Evolutionary conservation across 352 stramenopile genomes (phyloP), one percentile per base, ranked within the genome.

Genomic region (Globisporangium radiosum): DNA sequence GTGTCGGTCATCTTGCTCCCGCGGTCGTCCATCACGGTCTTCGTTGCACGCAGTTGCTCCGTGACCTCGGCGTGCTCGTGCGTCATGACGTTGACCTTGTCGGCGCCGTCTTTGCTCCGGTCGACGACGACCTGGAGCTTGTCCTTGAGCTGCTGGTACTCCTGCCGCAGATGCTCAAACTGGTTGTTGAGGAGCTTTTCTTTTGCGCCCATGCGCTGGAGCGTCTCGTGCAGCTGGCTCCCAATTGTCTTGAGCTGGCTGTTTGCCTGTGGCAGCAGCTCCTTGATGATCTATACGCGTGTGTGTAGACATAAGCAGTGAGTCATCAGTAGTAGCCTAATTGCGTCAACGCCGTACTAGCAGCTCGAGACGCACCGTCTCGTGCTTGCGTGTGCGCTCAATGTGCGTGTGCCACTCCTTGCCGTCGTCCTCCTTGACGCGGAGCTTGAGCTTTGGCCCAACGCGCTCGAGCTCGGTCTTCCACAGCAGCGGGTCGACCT

Each of bases 1-100:
- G 85, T 94, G 65, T 94, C 81, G 8, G 82, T 94, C 85, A 94
- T 92, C 66, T 90, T 94, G 65, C 73, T 85, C 17, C 82, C 82
- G 9, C 81, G 82, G 39, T 85, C 78, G 67, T 92, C 85, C 78
- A 92, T 90, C 42, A 86, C 68, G 42, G 59, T 72, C 66, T 92
- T 94, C 48, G 76, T 86, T 52, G 88, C 76, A 33, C 82, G 80
- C 37, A 94, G 56, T 56, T 90, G 82, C 66, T 94, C 85, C 2
- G 76, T 79, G 43, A 90, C 80, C 48, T 78, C 66, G 15, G 81
- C 78, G 58, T 86, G 79, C 53, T 94, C 79, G 52, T 78, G 80
- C 14, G 78, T 91, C 80, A 94, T 88, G 44, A 72, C 63, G 54
- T 89, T 85, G 40, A 94, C 82, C 43, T 81, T 80, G 55, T 91